These are phyloP conservation scores for Cydonia oblonga DNA, from an alignment of 331 rosid genomes.

Conservation along the genomic window DNA sequence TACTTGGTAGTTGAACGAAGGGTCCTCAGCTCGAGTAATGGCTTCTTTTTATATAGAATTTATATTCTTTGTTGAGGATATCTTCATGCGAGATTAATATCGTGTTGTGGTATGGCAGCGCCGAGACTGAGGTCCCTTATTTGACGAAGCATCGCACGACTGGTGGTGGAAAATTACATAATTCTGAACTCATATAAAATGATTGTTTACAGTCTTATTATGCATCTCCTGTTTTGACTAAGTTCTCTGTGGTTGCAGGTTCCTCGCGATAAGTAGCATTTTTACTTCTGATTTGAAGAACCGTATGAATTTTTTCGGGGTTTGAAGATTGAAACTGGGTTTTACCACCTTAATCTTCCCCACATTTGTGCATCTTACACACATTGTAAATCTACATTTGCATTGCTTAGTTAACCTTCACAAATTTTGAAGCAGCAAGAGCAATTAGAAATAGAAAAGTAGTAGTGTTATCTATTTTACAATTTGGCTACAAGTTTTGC, in stretches of 20 bases:
- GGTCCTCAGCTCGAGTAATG: neutral
- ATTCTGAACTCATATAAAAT: neutral
- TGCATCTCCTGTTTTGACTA: neutral
- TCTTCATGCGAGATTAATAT: neutral
- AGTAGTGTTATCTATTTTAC: slow-evolving; percentile 9
- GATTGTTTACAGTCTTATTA: neutral
- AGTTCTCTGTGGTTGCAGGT: neutral
- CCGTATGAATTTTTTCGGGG: neutral
- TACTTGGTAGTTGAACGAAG: neutral
- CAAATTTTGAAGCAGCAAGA: neutral
- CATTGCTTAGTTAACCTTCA: neutral
- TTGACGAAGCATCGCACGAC: neutral
- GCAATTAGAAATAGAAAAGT: neutral
- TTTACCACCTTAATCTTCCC: neutral
- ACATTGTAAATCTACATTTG: neutral
- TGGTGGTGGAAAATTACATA: neutral
- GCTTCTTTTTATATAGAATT: neutral
- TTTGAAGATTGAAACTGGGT: neutral
- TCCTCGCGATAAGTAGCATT: neutral
- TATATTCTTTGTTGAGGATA: neutral
- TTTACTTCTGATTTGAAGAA: neutral
- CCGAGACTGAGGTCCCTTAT: neutral
- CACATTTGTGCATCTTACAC: neutral
- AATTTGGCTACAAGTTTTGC: slow-evolving; percentile 6
- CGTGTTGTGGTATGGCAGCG: too few species aligned